These are phyloP conservation scores for Sherardia arvensis DNA, from an alignment of 257 asterid species.

Conservation along the genomic window DNA sequence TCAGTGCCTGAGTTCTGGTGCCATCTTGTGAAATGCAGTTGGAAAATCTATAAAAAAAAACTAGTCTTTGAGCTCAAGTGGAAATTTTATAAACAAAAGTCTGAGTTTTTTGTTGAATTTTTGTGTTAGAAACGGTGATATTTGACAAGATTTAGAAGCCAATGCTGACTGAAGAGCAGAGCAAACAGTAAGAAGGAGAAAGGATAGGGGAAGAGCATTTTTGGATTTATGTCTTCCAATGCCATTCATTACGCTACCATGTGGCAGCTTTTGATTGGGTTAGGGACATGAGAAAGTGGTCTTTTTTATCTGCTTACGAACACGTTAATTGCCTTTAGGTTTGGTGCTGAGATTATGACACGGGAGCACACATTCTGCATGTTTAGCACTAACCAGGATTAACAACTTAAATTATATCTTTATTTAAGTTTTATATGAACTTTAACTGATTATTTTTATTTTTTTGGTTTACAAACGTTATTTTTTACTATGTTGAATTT, in stretches of 20 bases:
- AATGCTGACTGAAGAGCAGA: neutral
- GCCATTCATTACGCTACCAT: conserved; percentile 4
- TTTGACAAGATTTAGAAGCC: neutral
- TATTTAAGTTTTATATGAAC: too few relatives aligned
- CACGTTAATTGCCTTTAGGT: neutral
- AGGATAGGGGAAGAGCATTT: conserved; percentile 49
- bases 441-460: too few relatives aligned
- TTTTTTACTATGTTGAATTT: too few relatives aligned
- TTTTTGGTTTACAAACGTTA: too few relatives aligned
- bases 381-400: too few relatives aligned
- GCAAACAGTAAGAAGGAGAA: conserved; percentile 2
- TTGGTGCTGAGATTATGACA: neutral
- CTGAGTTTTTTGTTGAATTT: neutral
- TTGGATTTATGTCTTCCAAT: conserved; percentile 20
- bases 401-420: too few relatives aligned
- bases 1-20: conserved; percentile 11
- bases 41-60: conserved; percentile 12
- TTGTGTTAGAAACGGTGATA: neutral
- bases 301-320: neutral
- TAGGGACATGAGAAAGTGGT: neutral
- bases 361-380: neutral
- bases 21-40: conserved; percentile 20
- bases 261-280: conserved; percentile 5
- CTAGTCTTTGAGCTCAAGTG: neutral
- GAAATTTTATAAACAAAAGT: too few relatives aligned